These are phyloP conservation scores for Fonsecaea pedrosoi DNA, from an alignment of 2,329 filamentous ascomycete species.

Conservation along the genomic window DNA sequence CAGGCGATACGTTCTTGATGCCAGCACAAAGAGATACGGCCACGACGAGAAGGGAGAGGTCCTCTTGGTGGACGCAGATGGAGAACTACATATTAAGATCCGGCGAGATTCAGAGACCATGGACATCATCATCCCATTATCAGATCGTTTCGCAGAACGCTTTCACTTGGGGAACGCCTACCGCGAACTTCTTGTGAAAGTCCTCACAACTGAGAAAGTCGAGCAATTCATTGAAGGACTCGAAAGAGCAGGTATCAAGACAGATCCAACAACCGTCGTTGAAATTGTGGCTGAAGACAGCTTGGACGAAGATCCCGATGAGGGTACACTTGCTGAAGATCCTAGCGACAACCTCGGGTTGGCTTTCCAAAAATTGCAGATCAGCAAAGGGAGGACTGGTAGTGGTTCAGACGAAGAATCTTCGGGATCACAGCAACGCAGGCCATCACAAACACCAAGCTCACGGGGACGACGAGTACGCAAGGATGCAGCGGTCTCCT, in stretches of 20 bases:
- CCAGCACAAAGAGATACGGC: constrained; percentile 17
- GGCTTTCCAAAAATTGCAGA: constrained; percentile 20
- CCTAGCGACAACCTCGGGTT: constrained; percentile 15
- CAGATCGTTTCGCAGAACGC: constrained; percentile 22
- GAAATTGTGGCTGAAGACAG: constrained; percentile 14
- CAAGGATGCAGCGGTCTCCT: constrained; percentile 12
- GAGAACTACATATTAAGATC: constrained; percentile 23
- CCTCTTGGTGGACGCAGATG: constrained; percentile 15
- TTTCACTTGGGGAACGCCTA: constrained; percentile 18
- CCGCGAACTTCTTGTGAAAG: constrained; percentile 23
- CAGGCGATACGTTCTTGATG: constrained; percentile 22
- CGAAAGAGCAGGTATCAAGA: constrained; percentile 26
- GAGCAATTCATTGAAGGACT: constrained; percentile 24
- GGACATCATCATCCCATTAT: constrained; percentile 26
- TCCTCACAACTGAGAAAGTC: constrained; percentile 23
- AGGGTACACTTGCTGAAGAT: constrained; percentile 73
- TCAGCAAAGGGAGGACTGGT: constrained; percentile 14
- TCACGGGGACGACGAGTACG: constrained; percentile 16
- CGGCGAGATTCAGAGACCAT: constrained; percentile 14
- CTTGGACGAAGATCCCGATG: constrained; percentile 83
- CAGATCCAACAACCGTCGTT: constrained; percentile 14
- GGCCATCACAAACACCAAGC: constrained; percentile 14
- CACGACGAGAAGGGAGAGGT: constrained; percentile 23
- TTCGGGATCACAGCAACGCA: constrained; percentile 10
- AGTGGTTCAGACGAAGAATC: constrained; percentile 11